Percentiles rank a stretch among this genome's conserved stretches.
Conservation (phyloP, 495 filamentous ascomycete genomes). For the Hyaloscypha hepaticicola region DNA sequence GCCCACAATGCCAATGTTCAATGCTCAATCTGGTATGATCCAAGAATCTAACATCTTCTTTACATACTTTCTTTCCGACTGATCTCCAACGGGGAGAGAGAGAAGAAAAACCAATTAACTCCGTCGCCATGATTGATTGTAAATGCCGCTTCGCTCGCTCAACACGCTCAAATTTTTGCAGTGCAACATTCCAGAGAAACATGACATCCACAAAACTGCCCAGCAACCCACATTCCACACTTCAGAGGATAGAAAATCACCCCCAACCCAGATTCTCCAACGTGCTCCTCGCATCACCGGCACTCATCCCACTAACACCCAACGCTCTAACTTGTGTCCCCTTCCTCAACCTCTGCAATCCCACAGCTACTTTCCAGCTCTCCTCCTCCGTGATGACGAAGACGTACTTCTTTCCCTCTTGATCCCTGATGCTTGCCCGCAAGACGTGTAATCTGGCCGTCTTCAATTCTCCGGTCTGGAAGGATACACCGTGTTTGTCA, state of each 20-base stretch:
- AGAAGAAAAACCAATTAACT: constrained; percentile 19
- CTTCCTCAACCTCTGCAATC: constrained; percentile 68
- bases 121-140: constrained; percentile 32
- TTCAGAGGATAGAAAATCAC: constrained; percentile 35
- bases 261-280: constrained; percentile 62
- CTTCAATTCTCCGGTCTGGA: constrained; percentile 54
- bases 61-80: background rate
- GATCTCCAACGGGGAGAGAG: background rate
- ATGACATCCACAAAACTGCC: constrained; percentile 1
- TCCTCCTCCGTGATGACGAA: constrained; percentile 82
- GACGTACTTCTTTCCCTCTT: constrained; percentile 77
- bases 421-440: constrained; percentile 77
- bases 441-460: constrained; percentile 67
- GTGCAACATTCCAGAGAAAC: constrained; percentile 19
- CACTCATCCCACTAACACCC: constrained; percentile 60
- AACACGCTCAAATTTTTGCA: constrained; percentile 5
- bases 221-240: background rate
- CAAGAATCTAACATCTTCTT: constrained; percentile 2
- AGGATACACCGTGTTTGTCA: constrained; percentile 21
- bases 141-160: constrained; percentile 26
- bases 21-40: constrained; percentile 10
- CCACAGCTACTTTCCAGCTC: constrained; percentile 88
- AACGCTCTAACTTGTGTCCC: constrained; percentile 69
- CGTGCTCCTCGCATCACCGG: constrained; percentile 57
- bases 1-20: background rate